These are phyloP conservation scores for Apophysomyces elegans DNA, from an alignment of 371 early-diverging fungal genomes.

Conservation along the genomic window DNA sequence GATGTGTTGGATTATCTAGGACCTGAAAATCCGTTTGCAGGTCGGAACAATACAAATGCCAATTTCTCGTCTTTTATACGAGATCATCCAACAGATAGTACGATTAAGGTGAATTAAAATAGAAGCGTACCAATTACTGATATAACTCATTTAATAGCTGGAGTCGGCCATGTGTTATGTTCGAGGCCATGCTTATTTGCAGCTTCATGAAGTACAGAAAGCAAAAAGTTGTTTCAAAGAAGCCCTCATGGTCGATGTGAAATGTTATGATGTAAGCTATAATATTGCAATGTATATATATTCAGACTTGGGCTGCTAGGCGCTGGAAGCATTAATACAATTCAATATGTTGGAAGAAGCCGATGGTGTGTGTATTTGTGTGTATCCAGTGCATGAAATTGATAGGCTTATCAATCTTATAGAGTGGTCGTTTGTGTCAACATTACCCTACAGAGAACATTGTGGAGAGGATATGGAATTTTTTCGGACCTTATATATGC, in stretches of 20 bases:
- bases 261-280: conserved; percentile 65
- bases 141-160: conserved; percentile 37
- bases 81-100: neutral
- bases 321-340: conserved; percentile 61
- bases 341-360: conserved; percentile 64
- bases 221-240: conserved; percentile 71
- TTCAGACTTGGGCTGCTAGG: conserved; percentile 34
- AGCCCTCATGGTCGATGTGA: conserved; percentile 66
- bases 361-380: conserved; percentile 52
- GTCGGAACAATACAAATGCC: conserved; percentile 10
- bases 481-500: conserved; percentile 61
- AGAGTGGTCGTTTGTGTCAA: conserved; percentile 66
- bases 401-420: conserved; percentile 5
- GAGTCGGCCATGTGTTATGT: conserved; percentile 71
- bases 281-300: conserved; percentile 1
- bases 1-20: conserved; percentile 66
- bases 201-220: conserved; percentile 49
- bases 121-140: neutral
- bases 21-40: conserved; percentile 56
- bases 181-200: conserved; percentile 61
- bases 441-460: conserved; percentile 58
- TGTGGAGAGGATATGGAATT: conserved; percentile 62
- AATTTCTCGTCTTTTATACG: neutral
- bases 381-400: neutral
- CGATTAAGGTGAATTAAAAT: conserved; percentile 2